Base-by-base conservation (phyloP, 495 filamentous ascomycete species). In the Lophiostoma macrostomum region DNA sequence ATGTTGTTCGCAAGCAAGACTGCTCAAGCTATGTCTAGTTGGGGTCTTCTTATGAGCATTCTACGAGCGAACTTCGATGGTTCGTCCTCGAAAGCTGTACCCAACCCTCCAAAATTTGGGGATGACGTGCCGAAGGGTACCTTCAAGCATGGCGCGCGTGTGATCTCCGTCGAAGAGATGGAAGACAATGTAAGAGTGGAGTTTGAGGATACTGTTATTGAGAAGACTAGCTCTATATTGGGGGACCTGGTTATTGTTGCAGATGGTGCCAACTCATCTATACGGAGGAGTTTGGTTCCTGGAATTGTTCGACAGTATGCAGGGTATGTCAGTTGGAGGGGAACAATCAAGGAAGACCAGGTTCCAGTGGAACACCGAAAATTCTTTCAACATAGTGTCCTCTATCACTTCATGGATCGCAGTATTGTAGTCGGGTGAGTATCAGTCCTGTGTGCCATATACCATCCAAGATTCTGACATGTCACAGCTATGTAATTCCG, bases 21-120 rank as follows among this genome's bases (percentile, higher is more conserved):
- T 29, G n/a, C 24, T 8, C 8, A 22, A 23, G 4, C 39, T 16
- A 7, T 28, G 43, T 25, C 50, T 25, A 75, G 70, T 28, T 83
- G 79, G 78, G 77, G 78, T 48, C 38, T 77, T 29, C 58, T 75
- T 11, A 80, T 80, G 48, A 66, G 73, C 56, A 40, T 76, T 3
- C 60, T 81, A 58, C 65, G 80, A 36, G 76, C 75, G 20, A 78
- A 77, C 63, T 81, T 76, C 61, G 80, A 83, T 67, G 73, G 75
- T 1, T 60, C 73, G 7, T 56, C 73, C 24, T 75, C 69, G 28
- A 60, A 67, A 0, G 18, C 36, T 8, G 16, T 40, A 7, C 36
- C 12, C 36, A 16, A 10, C 7, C 7, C 36, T 7, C 36, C 36
- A 18, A 10, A 10, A 20, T 20, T 8, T 10, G 36, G 16, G 7